Conservation (phyloP, 2,329 filamentous ascomycete genomes). For the Botryosphaeria dothidea region DNA sequence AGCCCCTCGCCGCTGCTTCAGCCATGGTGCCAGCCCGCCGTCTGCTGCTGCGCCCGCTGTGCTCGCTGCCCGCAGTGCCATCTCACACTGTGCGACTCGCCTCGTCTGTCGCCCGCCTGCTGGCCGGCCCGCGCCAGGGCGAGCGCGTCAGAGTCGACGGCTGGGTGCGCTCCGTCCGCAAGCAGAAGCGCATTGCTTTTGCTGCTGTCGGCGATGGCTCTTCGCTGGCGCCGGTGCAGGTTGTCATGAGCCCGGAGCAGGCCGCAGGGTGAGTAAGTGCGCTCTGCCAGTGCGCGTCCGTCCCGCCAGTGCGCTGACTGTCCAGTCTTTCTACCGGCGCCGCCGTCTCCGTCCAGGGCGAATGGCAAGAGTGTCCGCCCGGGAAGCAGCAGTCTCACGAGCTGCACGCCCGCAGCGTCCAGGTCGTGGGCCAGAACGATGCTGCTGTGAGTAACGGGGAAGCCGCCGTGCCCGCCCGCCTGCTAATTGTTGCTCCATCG, state of each 20-base stretch:
- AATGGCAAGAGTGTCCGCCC: slow-evolving; percentile 70
- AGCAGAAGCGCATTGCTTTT: slow-evolving; percentile 83
- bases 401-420: slow-evolving; percentile 70
- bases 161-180: slow-evolving; percentile 79
- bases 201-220: slow-evolving; percentile 87
- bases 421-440: slow-evolving; percentile 75
- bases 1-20: slow-evolving; percentile 13
- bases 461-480: slow-evolving; percentile 24
- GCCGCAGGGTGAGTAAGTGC: slow-evolving; percentile 66
- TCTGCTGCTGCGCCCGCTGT: slow-evolving; percentile 27
- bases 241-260: slow-evolving; percentile 70
- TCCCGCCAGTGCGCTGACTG: not conserved
- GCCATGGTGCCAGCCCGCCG: slow-evolving; percentile 22
- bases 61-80: slow-evolving; percentile 26
- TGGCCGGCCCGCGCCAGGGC: slow-evolving; percentile 20
- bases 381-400: slow-evolving; percentile 75
- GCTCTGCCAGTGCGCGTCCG: not conserved
- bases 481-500: slow-evolving; percentile 18
- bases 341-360: slow-evolving; percentile 74
- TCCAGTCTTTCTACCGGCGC: slow-evolving; percentile 76
- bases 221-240: slow-evolving; percentile 75
- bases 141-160: slow-evolving; percentile 61
- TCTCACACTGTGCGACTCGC: slow-evolving; percentile 24
- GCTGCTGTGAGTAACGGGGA: slow-evolving; percentile 62
- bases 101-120: slow-evolving; percentile 45